phyloP scores from a whole-genome alignment of 768 basidiomycete species.

The Artomyces pyxidatus region DNA sequence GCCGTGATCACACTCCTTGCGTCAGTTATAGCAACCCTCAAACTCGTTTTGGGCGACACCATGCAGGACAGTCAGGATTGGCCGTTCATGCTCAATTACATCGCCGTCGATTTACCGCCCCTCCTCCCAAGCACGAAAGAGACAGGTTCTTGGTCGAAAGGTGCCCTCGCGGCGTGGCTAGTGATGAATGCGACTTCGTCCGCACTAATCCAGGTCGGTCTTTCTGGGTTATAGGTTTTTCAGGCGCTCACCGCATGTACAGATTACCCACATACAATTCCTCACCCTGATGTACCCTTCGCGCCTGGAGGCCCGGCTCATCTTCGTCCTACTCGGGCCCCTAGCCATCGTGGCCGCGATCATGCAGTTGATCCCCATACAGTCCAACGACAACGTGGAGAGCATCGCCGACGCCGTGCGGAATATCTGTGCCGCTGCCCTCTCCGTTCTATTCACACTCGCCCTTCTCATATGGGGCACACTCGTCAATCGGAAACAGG shows the following conservation, averaged over 20 bases:
- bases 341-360: constrained; percentile 77
- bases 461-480: constrained; percentile 92
- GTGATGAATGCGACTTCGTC: constrained; percentile 82
- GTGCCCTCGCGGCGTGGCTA: constrained; percentile 71
- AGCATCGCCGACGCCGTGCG: constrained; percentile 63
- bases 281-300: constrained; percentile 93
- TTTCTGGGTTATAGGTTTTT: not conserved
- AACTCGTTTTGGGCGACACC: constrained; percentile 58
- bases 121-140: constrained; percentile 25
- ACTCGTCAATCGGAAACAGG: constrained; percentile 78
- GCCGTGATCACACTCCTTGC: constrained; percentile 77
- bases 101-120: constrained; percentile 74
- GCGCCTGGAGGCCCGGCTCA: constrained; percentile 75
- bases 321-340: constrained; percentile 80
- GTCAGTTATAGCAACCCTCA: constrained; percentile 68
- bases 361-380: constrained; percentile 78
- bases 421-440: constrained; percentile 93
- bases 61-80: constrained; percentile 60
- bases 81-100: constrained; percentile 96
- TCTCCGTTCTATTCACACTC: constrained; percentile 89
- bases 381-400: constrained; percentile 21
- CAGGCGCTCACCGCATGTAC: not conserved
- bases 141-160: constrained; percentile 46
- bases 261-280: constrained; percentile 98
- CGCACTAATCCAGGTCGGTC: constrained; percentile 73